Conservation (phyloP, 2,329 filamentous ascomycete genomes). For the Neocatenulostroma microsporum region DNA sequence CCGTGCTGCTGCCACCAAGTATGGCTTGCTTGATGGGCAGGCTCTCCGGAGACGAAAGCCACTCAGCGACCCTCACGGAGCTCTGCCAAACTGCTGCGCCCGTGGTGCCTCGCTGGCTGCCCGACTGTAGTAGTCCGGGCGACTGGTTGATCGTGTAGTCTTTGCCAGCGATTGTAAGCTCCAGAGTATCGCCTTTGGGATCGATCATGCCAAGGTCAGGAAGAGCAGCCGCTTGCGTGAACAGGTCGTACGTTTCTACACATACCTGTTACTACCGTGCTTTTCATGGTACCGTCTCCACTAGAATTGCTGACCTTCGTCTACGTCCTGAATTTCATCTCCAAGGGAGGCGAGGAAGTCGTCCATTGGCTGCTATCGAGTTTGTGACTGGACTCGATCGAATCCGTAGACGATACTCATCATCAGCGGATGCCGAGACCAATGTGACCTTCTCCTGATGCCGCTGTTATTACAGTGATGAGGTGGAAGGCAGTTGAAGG, state of each 20-base stretch:
- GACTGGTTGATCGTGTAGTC: conserved; percentile 78
- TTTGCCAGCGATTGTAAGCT: conserved; percentile 48
- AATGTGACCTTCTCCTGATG: no score
- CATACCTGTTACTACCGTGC: conserved; percentile 2
- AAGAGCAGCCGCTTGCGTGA: conserved; percentile 64
- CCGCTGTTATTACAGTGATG: no score
- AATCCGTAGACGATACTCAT: no score
- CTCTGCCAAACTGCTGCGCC: conserved; percentile 86
- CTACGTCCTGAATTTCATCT: conserved; percentile 8
- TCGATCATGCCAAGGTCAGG: conserved; percentile 81
- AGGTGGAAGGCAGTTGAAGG: no score
- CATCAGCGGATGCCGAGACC: no score
- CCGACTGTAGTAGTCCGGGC: conserved; percentile 69
- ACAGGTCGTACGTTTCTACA: conserved; percentile 79
- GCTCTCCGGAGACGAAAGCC: conserved; percentile 60
- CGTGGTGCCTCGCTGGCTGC: conserved; percentile 64
- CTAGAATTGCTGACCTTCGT: conserved; percentile 11
- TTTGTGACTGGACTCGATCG: no score
- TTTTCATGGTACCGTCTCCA: no score
- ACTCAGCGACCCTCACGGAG: conserved; percentile 72
- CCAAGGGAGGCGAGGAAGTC: conserved; percentile 2
- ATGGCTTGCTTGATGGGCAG: conserved; percentile 51
- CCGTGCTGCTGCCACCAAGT: conserved; percentile 48
- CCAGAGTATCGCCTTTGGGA: conserved; percentile 54
- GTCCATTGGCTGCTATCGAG: no score